Evolutionary conservation across 345 rosid genomes (phyloP).

Genomic region (Populus tremula): DNA sequence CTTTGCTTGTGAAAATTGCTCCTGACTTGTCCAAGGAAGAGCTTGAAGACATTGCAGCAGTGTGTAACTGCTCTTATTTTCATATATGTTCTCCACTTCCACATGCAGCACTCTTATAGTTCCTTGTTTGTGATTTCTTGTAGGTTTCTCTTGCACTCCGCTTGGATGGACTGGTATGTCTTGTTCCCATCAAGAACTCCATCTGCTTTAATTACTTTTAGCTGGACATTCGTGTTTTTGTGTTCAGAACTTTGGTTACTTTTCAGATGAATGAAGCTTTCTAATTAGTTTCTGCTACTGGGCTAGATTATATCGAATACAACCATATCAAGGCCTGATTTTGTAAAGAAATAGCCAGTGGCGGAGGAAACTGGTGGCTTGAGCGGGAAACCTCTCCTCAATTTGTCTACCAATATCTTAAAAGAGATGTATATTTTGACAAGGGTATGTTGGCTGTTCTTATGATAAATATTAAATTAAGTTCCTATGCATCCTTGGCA

Average conservation of each 20-base stretch:
- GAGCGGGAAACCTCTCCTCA: constrained; percentile 83
- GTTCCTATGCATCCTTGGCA: background rate
- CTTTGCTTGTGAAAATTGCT: constrained; percentile 92
- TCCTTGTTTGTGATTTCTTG: constrained; percentile 26
- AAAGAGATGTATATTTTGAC: constrained; percentile 89
- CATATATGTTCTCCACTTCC: background rate
- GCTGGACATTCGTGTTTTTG: background rate
- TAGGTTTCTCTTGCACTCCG: constrained; percentile 95
- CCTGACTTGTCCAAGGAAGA: constrained; percentile 94
- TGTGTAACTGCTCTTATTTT: constrained; percentile 28
- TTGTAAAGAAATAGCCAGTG: constrained; percentile 49
- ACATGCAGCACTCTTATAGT: constrained; percentile 23
- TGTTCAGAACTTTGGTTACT: background rate
- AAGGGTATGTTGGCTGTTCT: constrained; percentile 55
- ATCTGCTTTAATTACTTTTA: background rate
- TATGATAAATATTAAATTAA: background rate
- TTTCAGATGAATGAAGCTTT: background rate
- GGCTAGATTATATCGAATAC: constrained; percentile 86
- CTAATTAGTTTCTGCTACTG: background rate
- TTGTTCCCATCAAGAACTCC: constrained; percentile 11
- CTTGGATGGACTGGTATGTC: constrained; percentile 91
- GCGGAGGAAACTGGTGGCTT: constrained; percentile 83
- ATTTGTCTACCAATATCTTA: constrained; percentile 70
- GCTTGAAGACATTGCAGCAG: constrained; percentile 98
- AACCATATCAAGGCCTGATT: constrained; percentile 80